Evolutionary conservation across 176 grass and related monocot genomes (phyloP), one percentile per base, ranked within the genome.

Genomic region (Elymus sibiricus): DNA sequence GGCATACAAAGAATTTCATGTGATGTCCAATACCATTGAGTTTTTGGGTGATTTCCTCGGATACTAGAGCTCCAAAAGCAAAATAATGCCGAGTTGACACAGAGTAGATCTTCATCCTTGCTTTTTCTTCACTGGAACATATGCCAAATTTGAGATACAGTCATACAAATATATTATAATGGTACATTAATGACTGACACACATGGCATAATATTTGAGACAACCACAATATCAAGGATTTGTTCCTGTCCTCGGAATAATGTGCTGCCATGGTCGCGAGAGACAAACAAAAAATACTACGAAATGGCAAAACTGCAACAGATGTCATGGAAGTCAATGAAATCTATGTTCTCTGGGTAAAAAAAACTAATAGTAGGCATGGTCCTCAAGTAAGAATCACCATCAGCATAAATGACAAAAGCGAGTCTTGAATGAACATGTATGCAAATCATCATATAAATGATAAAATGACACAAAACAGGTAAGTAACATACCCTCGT

Each of bases 31-130:
- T 88, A 95, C 96, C 91, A 74, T 89, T 98, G 2, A 98, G 76
- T 71, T 98, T 98, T 65, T 82, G 88, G n/a, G 91, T 89, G 4
- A 91, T 75, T 68, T 95, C 91, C 64, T 98, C 91, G 40, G 96
- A 92, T 27, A 98, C 88, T 65, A 91, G 81, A n/a, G 90, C 91
- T 11, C 93, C 96, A 86, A 98, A 98, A 40, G 90, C 91, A 56
- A 95, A 98, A 84, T 98, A 98, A 69, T 98, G 86, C 55, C 81
- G 67, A 70, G 95, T 98, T 51, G 95, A 95, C 25, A 98, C 93
- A 10, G 95, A 98, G 71, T 98, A 98, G 35, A 98, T 95, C 83
- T 95, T 93, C 68, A 78, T 81, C 63, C 86, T 95, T 74, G 93
- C 95, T 88, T 98, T 87, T 46, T 98, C 85, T 27, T 95, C 93